Percentiles rank a stretch among this genome's conserved stretches.
phyloP scores from a whole-genome alignment of 805 yeast species.

The Metschnikowia cubensis region DNA sequence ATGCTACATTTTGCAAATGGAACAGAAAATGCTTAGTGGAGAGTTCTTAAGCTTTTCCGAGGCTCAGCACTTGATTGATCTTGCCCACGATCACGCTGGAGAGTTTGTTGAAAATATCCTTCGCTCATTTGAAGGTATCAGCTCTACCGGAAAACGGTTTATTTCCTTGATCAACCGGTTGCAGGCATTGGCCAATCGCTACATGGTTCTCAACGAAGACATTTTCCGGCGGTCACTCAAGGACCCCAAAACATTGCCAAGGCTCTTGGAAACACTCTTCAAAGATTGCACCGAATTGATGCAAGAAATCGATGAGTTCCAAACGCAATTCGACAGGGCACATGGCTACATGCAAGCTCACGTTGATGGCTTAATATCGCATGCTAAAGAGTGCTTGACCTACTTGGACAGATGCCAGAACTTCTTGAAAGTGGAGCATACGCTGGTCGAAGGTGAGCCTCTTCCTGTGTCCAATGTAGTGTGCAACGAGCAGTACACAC shows the following conservation, averaged over 20 bases:
- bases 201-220: constrained; percentile 7
- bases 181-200: constrained; percentile 10
- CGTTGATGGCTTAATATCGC: not conserved
- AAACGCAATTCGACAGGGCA: not conserved
- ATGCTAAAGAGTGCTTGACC: not conserved
- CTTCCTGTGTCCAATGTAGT: not conserved
- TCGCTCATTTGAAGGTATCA: constrained; percentile 8
- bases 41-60: not conserved
- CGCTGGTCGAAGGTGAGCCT: not conserved
- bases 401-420: not conserved
- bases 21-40: not conserved
- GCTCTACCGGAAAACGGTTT: constrained; percentile 7
- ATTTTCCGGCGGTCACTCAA: not conserved
- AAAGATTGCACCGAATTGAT: constrained; percentile 3
- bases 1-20: not conserved
- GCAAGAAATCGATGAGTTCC: constrained; percentile 4
- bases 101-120: constrained; percentile 9
- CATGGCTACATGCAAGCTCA: constrained; percentile 3
- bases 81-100: constrained; percentile 7
- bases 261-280: not conserved
- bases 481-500: constrained; percentile 3
- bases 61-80: constrained; percentile 1
- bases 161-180: constrained; percentile 9
- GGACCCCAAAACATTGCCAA: not conserved
- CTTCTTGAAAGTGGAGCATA: not conserved